Evolutionary conservation across 768 basidiomycete species (phyloP).

Genomic region (Coprinellus micaceus): DNA sequence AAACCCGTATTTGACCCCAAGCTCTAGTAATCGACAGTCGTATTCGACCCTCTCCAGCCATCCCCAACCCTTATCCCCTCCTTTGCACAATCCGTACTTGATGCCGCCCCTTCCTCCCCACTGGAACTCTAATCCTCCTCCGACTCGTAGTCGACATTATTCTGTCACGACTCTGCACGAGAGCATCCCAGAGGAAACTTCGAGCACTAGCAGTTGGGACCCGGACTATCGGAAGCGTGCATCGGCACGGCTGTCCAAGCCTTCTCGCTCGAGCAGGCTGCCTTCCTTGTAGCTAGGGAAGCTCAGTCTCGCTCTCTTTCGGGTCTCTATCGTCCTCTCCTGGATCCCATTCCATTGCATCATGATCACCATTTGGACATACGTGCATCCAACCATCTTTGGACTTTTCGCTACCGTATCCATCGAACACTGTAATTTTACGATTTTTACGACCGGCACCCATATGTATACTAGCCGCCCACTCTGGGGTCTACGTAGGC

Average conservation of each 20-base stretch:
- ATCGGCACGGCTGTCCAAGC: neutral
- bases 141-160: neutral
- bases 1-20: too few relatives aligned
- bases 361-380: too few relatives aligned
- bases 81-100: neutral
- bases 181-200: neutral
- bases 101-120: neutral
- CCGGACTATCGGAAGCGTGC: neutral
- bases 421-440: too few relatives aligned
- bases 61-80: neutral
- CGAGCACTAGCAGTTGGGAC: neutral
- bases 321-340: neutral
- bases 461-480: too few relatives aligned
- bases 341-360: too few relatives aligned
- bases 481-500: too few relatives aligned
- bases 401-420: too few relatives aligned
- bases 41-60: neutral
- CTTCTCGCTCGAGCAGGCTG: neutral
- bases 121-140: neutral
- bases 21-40: too few relatives aligned
- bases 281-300: neutral
- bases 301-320: neutral
- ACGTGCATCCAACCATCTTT: too few relatives aligned
- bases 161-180: neutral
- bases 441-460: too few relatives aligned